Evolutionary conservation across 2,329 filamentous ascomycete species (phyloP).

Genomic region (Arachnomyces sp.): DNA sequence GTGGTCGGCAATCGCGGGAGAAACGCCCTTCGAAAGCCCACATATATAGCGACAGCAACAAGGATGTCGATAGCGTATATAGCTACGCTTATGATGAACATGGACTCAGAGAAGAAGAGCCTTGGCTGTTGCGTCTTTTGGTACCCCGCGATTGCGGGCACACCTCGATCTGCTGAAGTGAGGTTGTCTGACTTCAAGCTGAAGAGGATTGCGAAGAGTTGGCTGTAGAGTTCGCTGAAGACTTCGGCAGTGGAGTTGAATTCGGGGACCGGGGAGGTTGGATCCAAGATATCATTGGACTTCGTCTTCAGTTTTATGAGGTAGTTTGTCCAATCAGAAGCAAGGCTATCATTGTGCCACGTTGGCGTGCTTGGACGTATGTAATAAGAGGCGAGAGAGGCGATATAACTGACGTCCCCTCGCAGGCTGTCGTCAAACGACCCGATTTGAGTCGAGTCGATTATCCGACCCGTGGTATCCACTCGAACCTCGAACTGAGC

Average conservation of each 20-base stretch:
- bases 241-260: slow-evolving; percentile 17
- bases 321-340: slow-evolving; percentile 42
- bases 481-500: too few relatives aligned
- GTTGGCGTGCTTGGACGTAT: too few relatives aligned
- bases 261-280: slow-evolving; percentile 24
- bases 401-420: too few relatives aligned
- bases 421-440: too few relatives aligned
- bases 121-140: slow-evolving; percentile 12
- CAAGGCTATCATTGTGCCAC: slow-evolving; percentile 45
- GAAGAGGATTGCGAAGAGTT: slow-evolving; percentile 39
- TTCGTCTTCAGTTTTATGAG: slow-evolving; percentile 31
- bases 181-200: slow-evolving; percentile 39
- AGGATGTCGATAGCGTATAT: slow-evolving; percentile 41
- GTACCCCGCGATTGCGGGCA: background rate
- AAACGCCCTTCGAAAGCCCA: slow-evolving; percentile 32
- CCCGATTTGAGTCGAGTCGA: too few relatives aligned
- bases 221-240: slow-evolving; percentile 25
- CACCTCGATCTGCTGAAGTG: slow-evolving; percentile 2
- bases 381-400: too few relatives aligned
- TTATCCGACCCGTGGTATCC: too few relatives aligned
- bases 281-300: slow-evolving; percentile 28
- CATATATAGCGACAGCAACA: slow-evolving; percentile 40
- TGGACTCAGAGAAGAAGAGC: slow-evolving; percentile 43
- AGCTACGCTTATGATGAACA: slow-evolving; percentile 39
- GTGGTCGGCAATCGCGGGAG: slow-evolving; percentile 47